These are phyloP conservation scores for Mortierella polycephala DNA, from an alignment of 371 early-diverging fungal species.

Conservation along the genomic window DNA sequence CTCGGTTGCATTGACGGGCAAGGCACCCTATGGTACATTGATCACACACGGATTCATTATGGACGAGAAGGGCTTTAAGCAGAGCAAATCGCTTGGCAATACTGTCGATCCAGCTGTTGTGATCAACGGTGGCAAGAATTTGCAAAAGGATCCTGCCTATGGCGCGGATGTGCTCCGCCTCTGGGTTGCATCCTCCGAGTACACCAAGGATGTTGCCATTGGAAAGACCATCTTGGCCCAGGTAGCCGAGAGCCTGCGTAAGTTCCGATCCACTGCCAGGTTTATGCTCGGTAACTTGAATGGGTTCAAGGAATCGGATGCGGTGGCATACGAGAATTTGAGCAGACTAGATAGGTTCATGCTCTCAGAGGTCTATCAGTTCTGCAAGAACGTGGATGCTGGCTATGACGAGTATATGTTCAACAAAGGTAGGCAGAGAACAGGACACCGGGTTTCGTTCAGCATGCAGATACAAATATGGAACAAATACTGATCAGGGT, in stretches of 20 bases:
- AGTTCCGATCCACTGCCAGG: slow-evolving; percentile 81
- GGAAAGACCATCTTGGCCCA: slow-evolving; percentile 75
- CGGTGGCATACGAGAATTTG: slow-evolving; percentile 66
- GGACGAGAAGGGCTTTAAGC: slow-evolving; percentile 92
- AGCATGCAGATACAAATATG: not conserved
- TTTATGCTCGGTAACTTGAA: slow-evolving; percentile 86
- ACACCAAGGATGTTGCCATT: slow-evolving; percentile 81
- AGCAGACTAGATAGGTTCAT: slow-evolving; percentile 77
- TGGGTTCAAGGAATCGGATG: slow-evolving; percentile 65
- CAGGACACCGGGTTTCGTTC: not conserved
- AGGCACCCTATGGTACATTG: slow-evolving; percentile 85
- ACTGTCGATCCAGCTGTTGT: slow-evolving; percentile 81
- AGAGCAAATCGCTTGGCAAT: slow-evolving; percentile 96
- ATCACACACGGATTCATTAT: slow-evolving; percentile 95
- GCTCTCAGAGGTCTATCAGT: slow-evolving; percentile 72
- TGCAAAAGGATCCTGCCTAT: slow-evolving; percentile 78
- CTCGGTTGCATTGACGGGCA: slow-evolving; percentile 81
- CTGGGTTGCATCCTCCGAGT: slow-evolving; percentile 89
- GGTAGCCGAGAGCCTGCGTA: slow-evolving; percentile 76
- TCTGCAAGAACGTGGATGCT: slow-evolving; percentile 63
- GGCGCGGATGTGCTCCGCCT: slow-evolving; percentile 88
- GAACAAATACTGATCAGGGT: not conserved
- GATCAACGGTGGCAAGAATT: slow-evolving; percentile 78
- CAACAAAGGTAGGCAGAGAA: slow-evolving; percentile 65
- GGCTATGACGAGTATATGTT: slow-evolving; percentile 75